These are phyloP conservation scores for Bimuria novae-zelandiae DNA, from an alignment of 2,329 filamentous ascomycete species.

Conservation along the genomic window DNA sequence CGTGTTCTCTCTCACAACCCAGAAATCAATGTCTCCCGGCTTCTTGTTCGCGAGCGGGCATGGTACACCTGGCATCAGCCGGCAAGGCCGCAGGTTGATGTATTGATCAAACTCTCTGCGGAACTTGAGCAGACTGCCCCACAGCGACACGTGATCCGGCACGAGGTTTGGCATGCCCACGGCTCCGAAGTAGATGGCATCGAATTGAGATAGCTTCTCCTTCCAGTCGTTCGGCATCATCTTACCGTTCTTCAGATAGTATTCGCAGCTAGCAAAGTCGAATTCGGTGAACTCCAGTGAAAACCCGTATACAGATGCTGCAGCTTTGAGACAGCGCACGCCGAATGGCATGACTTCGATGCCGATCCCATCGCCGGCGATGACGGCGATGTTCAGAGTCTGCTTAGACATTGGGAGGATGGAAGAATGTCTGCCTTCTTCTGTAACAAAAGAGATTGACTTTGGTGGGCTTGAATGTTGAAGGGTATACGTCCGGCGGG, in stretches of 20 bases:
- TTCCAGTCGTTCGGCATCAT: constrained; percentile 10
- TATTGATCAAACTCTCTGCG: constrained; percentile 12
- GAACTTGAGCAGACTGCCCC: constrained; percentile 12
- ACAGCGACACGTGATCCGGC: constrained; percentile 10
- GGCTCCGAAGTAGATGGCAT: constrained; percentile 17
- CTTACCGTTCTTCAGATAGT: constrained; percentile 7
- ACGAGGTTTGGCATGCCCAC: constrained; percentile 10
- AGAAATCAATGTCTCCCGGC: constrained; percentile 10
- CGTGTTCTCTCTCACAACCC: constrained; percentile 15
- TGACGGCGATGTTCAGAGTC: constrained; percentile 12
- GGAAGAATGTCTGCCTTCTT: no score
- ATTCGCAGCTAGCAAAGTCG: constrained; percentile 11
- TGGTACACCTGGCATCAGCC: constrained; percentile 3
- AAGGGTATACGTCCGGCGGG: no score
- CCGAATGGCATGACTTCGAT: constrained; percentile 10
- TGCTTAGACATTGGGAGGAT: neutral
- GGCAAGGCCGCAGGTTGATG: constrained; percentile 8
- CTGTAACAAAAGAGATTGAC: no score
- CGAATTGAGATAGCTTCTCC: constrained; percentile 2
- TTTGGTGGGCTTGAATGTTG: no score
- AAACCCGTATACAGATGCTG: neutral
- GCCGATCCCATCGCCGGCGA: constrained; percentile 17
- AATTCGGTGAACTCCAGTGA: constrained; percentile 6
- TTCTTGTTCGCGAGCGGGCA: constrained; percentile 4
- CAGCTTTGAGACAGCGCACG: constrained; percentile 5